phyloP scores from a whole-genome alignment of 2,329 filamentous ascomycete genomes.

The Xylaria sp. region DNA sequence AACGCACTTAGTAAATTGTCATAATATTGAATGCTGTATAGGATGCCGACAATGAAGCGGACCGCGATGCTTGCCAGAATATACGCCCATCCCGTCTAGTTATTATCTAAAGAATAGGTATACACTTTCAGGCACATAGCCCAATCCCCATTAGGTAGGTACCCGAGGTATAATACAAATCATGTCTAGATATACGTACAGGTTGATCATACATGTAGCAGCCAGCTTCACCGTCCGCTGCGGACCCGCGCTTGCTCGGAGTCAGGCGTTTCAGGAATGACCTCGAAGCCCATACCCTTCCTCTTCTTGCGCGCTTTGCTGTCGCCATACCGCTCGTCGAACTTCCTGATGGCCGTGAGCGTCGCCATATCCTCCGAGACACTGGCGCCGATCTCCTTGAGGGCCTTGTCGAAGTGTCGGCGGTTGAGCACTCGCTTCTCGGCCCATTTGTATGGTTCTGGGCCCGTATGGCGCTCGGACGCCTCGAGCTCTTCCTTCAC shows the following conservation, averaged over 20 bases:
- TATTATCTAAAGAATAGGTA: conserved; percentile 5
- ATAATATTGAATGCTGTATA: background rate
- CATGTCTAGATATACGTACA: conserved; percentile 22
- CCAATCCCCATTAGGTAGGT: background rate
- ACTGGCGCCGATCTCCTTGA: conserved; percentile 89
- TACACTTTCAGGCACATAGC: background rate
- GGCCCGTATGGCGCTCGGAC: conserved; percentile 43
- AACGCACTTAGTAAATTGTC: background rate
- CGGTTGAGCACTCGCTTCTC: conserved; percentile 71
- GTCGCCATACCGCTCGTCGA: conserved; percentile 95
- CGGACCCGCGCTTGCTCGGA: conserved; percentile 58
- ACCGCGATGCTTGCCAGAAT: background rate
- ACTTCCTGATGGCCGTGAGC: conserved; percentile 87
- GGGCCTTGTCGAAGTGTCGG: conserved; percentile 84
- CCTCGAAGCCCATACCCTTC: conserved; percentile 68
- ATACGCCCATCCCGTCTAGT: conserved; percentile 4
- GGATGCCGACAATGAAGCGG: background rate
- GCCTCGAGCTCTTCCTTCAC: conserved; percentile 75
- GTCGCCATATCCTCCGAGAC: conserved; percentile 94
- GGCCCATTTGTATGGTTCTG: conserved; percentile 67
- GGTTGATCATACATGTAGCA: conserved; percentile 13
- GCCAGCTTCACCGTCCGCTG: conserved; percentile 28
- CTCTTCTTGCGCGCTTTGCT: conserved; percentile 67
- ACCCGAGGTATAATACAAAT: conserved; percentile 22
- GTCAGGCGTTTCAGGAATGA: conserved; percentile 53